phyloP scores from a whole-genome alignment of 1,284 basidiomycete genomes.

The Malassezia arunalokei region DNA sequence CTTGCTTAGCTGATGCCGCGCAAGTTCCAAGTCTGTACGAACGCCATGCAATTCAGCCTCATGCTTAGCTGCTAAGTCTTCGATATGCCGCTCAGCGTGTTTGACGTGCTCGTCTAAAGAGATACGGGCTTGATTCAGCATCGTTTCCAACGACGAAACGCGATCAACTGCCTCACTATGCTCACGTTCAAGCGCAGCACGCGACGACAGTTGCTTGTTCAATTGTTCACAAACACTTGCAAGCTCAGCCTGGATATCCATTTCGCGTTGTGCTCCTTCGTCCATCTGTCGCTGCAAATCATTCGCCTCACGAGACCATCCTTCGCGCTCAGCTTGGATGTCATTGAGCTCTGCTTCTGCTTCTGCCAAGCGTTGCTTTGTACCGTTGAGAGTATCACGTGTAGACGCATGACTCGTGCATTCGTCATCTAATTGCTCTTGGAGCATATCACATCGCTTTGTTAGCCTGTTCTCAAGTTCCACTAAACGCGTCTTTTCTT shows the following conservation, averaged over 20 bases:
- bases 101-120: slow-evolving; percentile 2
- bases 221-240: slow-evolving; percentile 32
- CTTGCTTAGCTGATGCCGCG: background rate
- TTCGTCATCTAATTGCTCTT: slow-evolving; percentile 67
- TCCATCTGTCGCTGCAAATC: slow-evolving; percentile 38
- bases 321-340: slow-evolving; percentile 72
- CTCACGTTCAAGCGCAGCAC: slow-evolving; percentile 20
- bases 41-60: slow-evolving; percentile 8
- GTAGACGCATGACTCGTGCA: slow-evolving; percentile 65
- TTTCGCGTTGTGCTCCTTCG: slow-evolving; percentile 12
- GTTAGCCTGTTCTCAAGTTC: slow-evolving; percentile 51
- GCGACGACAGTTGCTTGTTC: slow-evolving; percentile 25
- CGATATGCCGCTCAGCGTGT: slow-evolving; percentile 8
- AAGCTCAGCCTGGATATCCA: background rate
- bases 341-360: slow-evolving; percentile 61
- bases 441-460: slow-evolving; percentile 68
- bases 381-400: slow-evolving; percentile 67
- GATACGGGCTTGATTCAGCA: background rate
- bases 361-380: slow-evolving; percentile 62
- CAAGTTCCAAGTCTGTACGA: background rate
- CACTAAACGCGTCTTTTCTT: slow-evolving; percentile 33
- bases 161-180: slow-evolving; percentile 47
- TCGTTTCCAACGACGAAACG: background rate
- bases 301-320: slow-evolving; percentile 57
- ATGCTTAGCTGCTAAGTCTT: slow-evolving; percentile 10